Base-by-base conservation (phyloP, 192 early-diverging fungal genomes). In the Phlyctochytrium planicorne region DNA sequence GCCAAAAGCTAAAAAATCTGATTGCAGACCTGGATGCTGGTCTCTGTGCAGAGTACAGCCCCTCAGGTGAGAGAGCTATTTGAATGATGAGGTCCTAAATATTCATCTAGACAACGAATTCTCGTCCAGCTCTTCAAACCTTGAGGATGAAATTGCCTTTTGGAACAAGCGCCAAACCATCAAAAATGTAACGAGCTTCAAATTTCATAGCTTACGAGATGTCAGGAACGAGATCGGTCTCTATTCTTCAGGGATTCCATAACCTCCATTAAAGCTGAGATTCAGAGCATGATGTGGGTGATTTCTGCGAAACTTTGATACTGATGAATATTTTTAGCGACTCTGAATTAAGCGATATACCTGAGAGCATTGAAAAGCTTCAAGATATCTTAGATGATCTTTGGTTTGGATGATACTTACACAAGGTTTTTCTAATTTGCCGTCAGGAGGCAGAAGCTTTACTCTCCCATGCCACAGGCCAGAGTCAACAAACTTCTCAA, bases 311-410 rank as follows among this genome's bases (percentile, higher is more conserved):
- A 40, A 24, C 14, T 34, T 20, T 31, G 32, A 47, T 59, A 32
- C 12, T 40, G 24, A 36, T 24, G 30, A 33, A 14, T 63, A 25
- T 27, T 25, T 10, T 14, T 36, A 73, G 70, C 34, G 36, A 65
- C 32, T 63, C 34, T 32, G 4, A 29, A 3, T 30, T 70, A 23
- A 14, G n/a, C 2, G 72, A 80, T 24, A 3, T 70, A 10, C 24
- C 53, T 16, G 79, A 81, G n/a, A 10, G 59, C 2, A 68, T 79
- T 47, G 79, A 79, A n/a, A 27, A 65, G 35, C 40, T 74, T 3
- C 73, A 82, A 25, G 80, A 80, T 35, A 34, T 35, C 4, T 53
- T 77, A 30, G 80, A 82, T 57, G 80, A 82, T 14, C 30, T 82
- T 2, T 82, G 80, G 77, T 78, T 62, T 47, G 25, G 4, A 1